Percentiles rank a stretch among this genome's conserved stretches.
Conservation (phyloP, 1,139 yeast genomes). For the Blastobotrys apis region DNA sequence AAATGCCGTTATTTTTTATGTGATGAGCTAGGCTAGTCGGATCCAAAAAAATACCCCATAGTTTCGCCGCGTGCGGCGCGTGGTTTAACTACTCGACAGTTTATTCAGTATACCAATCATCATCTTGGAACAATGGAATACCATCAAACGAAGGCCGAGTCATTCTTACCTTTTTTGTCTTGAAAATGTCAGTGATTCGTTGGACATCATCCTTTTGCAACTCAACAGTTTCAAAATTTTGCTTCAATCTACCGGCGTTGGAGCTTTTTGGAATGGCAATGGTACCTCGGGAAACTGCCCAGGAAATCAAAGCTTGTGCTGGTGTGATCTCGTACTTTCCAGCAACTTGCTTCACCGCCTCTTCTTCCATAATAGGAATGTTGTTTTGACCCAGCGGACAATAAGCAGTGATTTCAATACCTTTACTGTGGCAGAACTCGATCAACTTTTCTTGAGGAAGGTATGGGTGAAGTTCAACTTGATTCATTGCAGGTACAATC, state of each 20-base stretch:
- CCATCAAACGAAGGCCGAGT: neutral
- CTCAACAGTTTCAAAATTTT: conserved; percentile 29
- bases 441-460: conserved; percentile 66
- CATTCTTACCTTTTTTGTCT: neutral
- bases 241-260: conserved; percentile 57
- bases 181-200: neutral
- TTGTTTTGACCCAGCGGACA: conserved; percentile 52
- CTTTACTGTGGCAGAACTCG: conserved; percentile 54
- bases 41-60: too few relatives aligned
- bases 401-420: conserved; percentile 70
- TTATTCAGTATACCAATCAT: neutral
- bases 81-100: too few relatives aligned
- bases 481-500: conserved; percentile 46
- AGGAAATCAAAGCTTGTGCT: conserved; percentile 45
- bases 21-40: too few relatives aligned
- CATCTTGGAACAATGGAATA: conserved; percentile 3
- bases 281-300: conserved; percentile 35
- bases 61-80: neutral
- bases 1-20: too few relatives aligned
- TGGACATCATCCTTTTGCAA: neutral
- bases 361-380: conserved; percentile 17
- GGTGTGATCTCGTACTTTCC: conserved; percentile 38
- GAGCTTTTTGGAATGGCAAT: conserved; percentile 58
- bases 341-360: conserved; percentile 18
- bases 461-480: conserved; percentile 87